Evolutionary conservation across 495 filamentous ascomycete species (phyloP).

Genomic region (Penicillium odoratum): DNA sequence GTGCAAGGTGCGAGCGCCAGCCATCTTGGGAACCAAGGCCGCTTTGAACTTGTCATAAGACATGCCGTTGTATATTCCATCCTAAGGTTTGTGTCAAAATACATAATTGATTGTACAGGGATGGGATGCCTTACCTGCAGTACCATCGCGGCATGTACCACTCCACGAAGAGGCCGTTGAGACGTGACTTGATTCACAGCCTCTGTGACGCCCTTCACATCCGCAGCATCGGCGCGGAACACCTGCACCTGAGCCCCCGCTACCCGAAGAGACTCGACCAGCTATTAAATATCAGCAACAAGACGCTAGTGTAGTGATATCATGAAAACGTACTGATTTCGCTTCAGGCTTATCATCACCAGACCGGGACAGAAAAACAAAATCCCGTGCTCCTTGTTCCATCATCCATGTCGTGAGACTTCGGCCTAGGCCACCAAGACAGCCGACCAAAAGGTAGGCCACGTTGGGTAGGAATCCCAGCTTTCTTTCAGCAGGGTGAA

Average conservation of each 20-base stretch:
- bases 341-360: not conserved
- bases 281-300: not conserved
- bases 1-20: not conserved
- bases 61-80: not conserved
- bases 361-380: not conserved
- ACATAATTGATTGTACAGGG: not conserved
- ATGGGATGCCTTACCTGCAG: not conserved
- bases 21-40: not conserved
- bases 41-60: not conserved
- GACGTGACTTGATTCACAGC: not conserved
- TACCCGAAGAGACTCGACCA: not conserved
- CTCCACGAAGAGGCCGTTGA: not conserved
- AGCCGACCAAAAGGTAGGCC: not conserved
- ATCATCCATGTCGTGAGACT: not conserved
- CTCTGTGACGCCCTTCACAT: not conserved
- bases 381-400: not conserved
- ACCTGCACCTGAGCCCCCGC: not conserved
- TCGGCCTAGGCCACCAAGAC: constrained; percentile 1
- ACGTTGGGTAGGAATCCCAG: not conserved
- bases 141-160: not conserved
- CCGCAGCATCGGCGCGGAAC: not conserved
- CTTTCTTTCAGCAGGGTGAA: not conserved
- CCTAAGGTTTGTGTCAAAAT: not conserved
- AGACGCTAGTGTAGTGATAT: not conserved
- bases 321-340: not conserved